A percentile compares a stretch with the other conserved stretches of the same genome.
Evolutionary conservation across 768 basidiomycete species (phyloP).

Genomic region (Terana coerulea): DNA sequence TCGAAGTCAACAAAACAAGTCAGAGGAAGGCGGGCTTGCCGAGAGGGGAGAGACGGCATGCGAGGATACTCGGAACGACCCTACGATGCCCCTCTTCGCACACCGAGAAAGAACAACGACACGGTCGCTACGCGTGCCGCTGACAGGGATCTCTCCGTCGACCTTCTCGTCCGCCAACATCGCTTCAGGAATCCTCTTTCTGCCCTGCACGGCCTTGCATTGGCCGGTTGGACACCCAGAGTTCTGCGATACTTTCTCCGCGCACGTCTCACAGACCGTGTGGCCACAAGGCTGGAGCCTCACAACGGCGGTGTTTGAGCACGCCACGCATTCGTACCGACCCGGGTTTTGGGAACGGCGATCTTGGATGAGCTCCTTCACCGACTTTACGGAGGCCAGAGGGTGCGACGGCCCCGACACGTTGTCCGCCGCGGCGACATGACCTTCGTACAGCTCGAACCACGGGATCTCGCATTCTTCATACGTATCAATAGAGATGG

Average conservation of each 20-base stretch:
- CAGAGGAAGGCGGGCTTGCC: no score
- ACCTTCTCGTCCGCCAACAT: background rate
- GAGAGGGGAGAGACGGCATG: background rate
- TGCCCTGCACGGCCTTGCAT: background rate
- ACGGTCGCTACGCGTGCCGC: no score
- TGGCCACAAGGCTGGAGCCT: background rate
- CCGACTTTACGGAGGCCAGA: background rate
- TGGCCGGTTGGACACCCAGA: no score
- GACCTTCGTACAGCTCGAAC: conserved; percentile 2
- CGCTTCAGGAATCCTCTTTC: background rate
- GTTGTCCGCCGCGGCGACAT: background rate
- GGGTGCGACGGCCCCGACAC: background rate
- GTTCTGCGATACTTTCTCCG: background rate
- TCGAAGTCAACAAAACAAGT: no score
- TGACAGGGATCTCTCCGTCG: no score
- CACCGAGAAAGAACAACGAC: background rate
- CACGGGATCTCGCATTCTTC: background rate
- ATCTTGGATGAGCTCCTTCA: background rate
- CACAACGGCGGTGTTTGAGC: background rate
- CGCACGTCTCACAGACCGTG: background rate
- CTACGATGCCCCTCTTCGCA: background rate
- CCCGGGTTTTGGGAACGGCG: background rate
- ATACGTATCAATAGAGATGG: background rate
- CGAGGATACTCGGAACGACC: background rate
- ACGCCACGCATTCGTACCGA: background rate